These are phyloP conservation scores for Thelonectria olida DNA, from an alignment of 2,329 filamentous ascomycete genomes.

Conservation along the genomic window DNA sequence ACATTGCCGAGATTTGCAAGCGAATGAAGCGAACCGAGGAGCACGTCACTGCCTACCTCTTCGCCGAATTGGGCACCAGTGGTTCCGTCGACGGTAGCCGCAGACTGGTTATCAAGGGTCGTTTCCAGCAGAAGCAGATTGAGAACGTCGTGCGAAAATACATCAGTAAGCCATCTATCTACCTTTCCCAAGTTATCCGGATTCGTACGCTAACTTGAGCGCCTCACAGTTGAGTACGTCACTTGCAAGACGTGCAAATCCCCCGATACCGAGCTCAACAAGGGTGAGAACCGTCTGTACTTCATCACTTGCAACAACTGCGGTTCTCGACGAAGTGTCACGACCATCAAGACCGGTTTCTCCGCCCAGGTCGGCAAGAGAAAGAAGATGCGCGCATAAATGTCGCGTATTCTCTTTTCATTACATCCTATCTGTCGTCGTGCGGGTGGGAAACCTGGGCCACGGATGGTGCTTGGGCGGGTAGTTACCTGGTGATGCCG, in stretches of 20 bases:
- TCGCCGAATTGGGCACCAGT: conserved; percentile 96
- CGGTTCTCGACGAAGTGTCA: conserved; percentile 85
- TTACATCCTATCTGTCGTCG: conserved; percentile 14
- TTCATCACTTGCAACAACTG: conserved; percentile 96
- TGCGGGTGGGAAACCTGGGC: conserved; percentile 13
- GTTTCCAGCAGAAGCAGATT: conserved; percentile 99
- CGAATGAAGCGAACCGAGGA: conserved; percentile 99
- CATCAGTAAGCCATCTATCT: conserved; percentile 73
- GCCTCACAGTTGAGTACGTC: conserved; percentile 82
- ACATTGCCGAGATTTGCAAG: conserved; percentile 98
- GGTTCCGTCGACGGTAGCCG: conserved; percentile 94
- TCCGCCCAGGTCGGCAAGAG: conserved; percentile 99
- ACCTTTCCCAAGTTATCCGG: not conserved
- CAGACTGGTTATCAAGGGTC: conserved; percentile 97
- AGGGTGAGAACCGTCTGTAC: conserved; percentile 98
- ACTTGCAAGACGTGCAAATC: conserved; percentile 98
- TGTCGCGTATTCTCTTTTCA: conserved; percentile 11
- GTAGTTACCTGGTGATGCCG: conserved; percentile 11
- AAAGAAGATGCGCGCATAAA: conserved; percentile 89
- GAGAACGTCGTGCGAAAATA: conserved; percentile 97
- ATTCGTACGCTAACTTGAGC: conserved; percentile 32
- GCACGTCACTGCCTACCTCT: conserved; percentile 95
- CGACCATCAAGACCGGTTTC: conserved; percentile 99
- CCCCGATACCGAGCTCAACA: conserved; percentile 94
- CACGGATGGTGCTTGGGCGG: conserved; percentile 14